Evolutionary conservation across 257 asterid species (phyloP).

Genomic region (Solanum chmielewskii): DNA sequence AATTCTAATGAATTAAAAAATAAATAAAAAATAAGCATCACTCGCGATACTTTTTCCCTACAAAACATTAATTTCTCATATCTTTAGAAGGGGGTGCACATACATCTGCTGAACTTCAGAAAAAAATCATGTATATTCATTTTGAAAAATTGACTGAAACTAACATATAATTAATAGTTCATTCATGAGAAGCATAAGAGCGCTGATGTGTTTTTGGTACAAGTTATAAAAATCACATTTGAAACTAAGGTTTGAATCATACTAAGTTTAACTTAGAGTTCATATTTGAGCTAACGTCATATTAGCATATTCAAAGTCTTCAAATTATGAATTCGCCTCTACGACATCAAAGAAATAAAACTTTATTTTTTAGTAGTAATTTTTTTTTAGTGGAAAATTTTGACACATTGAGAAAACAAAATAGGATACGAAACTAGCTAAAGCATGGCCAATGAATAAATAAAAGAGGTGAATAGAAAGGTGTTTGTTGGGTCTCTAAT

Average conservation of each 20-base stretch:
- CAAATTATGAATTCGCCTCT: no score
- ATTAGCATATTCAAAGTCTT: no score
- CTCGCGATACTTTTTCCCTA: neutral
- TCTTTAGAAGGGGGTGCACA: no score
- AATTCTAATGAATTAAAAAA: neutral
- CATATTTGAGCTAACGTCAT: no score
- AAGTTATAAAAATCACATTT: no score
- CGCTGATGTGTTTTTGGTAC: rapidly evolving
- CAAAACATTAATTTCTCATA: neutral
- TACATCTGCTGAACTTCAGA: no score
- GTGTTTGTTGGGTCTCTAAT: neutral
- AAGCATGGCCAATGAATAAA: neutral
- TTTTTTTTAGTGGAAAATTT: neutral
- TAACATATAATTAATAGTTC: no score
- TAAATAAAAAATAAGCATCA: neutral
- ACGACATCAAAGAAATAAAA: neutral
- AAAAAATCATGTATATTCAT: no score
- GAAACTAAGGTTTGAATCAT: no score
- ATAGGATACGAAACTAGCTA: neutral
- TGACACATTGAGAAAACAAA: neutral
- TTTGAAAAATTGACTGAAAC: no score
- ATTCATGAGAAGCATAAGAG: no score
- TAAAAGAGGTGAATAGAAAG: neutral
- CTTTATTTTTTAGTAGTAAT: neutral
- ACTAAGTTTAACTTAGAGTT: no score